Evolutionary conservation across 2,329 filamentous ascomycete species (phyloP), one percentile per base, ranked within the genome.

Genomic region (Plenodomus tracheiphilus): DNA sequence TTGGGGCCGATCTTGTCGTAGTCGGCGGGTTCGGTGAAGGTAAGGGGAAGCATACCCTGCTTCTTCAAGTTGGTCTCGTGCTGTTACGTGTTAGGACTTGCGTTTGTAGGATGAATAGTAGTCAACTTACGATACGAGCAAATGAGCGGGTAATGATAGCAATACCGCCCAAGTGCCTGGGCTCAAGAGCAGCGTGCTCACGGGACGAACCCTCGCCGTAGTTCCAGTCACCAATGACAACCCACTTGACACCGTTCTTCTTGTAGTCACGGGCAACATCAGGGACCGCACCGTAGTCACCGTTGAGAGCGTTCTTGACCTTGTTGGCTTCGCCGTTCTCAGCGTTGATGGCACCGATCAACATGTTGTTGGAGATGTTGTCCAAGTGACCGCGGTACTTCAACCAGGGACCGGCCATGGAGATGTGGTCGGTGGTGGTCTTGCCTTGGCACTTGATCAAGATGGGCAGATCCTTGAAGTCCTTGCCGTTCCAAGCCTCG

Each of bases 21-120:
- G 77, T 99, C 94, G 74, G 88, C 93, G 48, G 93, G 93, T 73
- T 97, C 86, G 49, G 85, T 78, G 80, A 99, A 99, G 68, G 92
- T 97, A 61, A 99, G 84, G 69, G 94, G 94, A 79, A 99, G 89
- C 93, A 99, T 97, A 79, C 94, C 94, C 85, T 99, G 94, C 88
- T 99, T 99, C 90, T 99, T 99, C 81, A 99, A 80, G 85, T 99
- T 99, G 82, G 94, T 99, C 84, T 99, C 94, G 84, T 99, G 94
- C 32, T 36, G 38, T 17, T 17, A 3, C 4, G 35, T 44, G 36
- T 60, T 47, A 50, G 52, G 28, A 25, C 22, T 25, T 25, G 43
- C 2, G 19, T 18, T 4, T 38, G 7, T 15, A 5, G 4, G 37
- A 21, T 28, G 17, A 20, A 19, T 17, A 43, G 35, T 4, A 37